phyloP scores from a whole-genome alignment of 1,284 basidiomycete species.

The Chiua sp. region DNA sequence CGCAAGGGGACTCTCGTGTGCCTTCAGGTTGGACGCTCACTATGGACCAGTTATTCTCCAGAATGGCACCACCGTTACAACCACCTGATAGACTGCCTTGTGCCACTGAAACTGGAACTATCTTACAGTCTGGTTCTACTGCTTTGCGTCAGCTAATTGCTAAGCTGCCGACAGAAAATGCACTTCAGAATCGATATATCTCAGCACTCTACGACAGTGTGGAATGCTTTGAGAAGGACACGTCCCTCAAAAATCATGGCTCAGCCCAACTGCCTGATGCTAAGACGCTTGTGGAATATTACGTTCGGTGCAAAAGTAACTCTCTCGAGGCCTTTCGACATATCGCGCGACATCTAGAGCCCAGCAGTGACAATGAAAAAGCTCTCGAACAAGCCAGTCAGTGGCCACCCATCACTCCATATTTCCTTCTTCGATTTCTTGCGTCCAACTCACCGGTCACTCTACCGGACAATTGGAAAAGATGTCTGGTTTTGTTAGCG shows the following conservation, averaged over 20 bases:
- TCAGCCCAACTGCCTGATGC: background rate
- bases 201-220: slow-evolving; percentile 20
- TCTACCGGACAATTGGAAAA: slow-evolving; percentile 33
- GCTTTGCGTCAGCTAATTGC: slow-evolving; percentile 9
- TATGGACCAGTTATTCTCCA: slow-evolving; percentile 7
- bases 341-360: slow-evolving; percentile 17
- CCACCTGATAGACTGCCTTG: background rate
- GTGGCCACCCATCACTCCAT: slow-evolving; percentile 38
- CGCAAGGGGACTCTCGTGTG: background rate
- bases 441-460: slow-evolving; percentile 16
- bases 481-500: slow-evolving; percentile 32
- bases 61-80: background rate
- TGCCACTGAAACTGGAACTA: background rate
- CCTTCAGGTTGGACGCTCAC: background rate
- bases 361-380: slow-evolving; percentile 17
- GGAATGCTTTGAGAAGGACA: slow-evolving; percentile 13
- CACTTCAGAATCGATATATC: slow-evolving; percentile 23
- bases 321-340: slow-evolving; percentile 1
- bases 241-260: background rate
- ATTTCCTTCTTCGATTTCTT: slow-evolving; percentile 32
- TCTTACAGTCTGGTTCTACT: background rate
- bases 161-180: background rate
- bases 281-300: slow-evolving; percentile 18
- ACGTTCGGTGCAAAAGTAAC: background rate
- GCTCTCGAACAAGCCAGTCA: slow-evolving; percentile 24